Conservation (phyloP, 163 green algal species). For the Scenedesmus sp. region DNA sequence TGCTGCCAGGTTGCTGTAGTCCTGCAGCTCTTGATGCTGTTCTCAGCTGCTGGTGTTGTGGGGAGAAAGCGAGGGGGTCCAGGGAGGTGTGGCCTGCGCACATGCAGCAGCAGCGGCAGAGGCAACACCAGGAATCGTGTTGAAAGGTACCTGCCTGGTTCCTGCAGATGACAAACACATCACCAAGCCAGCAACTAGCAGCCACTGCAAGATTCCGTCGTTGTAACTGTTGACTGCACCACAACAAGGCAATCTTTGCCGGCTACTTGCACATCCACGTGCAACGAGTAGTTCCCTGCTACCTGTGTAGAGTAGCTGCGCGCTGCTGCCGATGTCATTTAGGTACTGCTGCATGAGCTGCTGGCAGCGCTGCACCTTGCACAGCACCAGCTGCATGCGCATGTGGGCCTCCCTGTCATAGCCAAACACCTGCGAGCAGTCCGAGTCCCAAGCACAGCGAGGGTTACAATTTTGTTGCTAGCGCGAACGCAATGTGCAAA, state of each 20-base stretch:
- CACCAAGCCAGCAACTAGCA: not conserved
- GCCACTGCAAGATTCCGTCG: not conserved
- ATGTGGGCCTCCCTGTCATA: constrained; percentile 30
- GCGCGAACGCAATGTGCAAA: too few species aligned
- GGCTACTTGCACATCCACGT: not conserved
- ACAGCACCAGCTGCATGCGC: constrained; percentile 46
- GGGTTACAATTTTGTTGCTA: too few species aligned
- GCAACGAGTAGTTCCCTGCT: not conserved
- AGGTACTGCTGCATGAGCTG: constrained; percentile 38
- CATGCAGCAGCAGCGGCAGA: not conserved
- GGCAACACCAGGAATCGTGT: not conserved
- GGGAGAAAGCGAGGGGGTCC: not conserved
- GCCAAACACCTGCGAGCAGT: not conserved
- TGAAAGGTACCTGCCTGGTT: not conserved
- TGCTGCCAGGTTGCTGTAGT: not conserved
- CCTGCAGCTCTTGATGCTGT: not conserved
- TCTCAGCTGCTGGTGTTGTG: not conserved
- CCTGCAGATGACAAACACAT: not conserved
- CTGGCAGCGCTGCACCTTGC: constrained; percentile 38
- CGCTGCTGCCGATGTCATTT: constrained; percentile 24
- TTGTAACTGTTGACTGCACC: not conserved
- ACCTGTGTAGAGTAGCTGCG: constrained; percentile 22
- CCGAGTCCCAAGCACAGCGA: not conserved
- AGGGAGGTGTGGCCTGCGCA: constrained; percentile 40
- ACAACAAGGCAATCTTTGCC: not conserved